Evolutionary conservation across 2,329 filamentous ascomycete species (phyloP).

Genomic region (Trichoderma simmonsii): DNA sequence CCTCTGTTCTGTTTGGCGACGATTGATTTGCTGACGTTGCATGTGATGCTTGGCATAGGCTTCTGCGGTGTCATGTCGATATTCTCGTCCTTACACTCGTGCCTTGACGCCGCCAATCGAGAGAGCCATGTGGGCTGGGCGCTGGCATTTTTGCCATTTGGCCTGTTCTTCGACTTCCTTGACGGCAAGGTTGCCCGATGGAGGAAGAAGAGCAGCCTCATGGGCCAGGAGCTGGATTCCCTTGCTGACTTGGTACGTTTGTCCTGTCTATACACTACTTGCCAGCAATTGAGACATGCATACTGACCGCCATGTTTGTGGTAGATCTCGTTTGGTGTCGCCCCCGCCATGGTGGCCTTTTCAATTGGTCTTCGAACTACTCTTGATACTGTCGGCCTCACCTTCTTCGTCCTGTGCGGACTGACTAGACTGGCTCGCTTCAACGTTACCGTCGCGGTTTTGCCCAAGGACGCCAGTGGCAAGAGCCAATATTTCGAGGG

Average conservation of each 20-base stretch:
- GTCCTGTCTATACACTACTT: background rate
- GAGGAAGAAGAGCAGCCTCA: conserved; percentile 94
- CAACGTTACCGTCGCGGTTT: conserved; percentile 87
- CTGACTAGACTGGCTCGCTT: conserved; percentile 92
- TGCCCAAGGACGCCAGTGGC: conserved; percentile 87
- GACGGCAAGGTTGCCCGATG: conserved; percentile 95
- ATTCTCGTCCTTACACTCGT: conserved; percentile 92
- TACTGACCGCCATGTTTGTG: conserved; percentile 8
- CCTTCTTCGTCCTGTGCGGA: conserved; percentile 92
- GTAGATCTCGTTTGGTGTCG: conserved; percentile 92
- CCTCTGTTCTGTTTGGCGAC: background rate
- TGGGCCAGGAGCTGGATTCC: conserved; percentile 97
- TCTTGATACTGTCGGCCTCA: conserved; percentile 73
- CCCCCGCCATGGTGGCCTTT: conserved; percentile 84
- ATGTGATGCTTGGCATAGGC: conserved; percentile 38
- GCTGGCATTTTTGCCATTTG: conserved; percentile 83
- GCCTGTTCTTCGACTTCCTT: conserved; percentile 96
- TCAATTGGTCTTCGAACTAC: conserved; percentile 81
- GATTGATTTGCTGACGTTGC: conserved; percentile 6
- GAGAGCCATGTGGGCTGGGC: conserved; percentile 75
- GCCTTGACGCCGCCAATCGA: conserved; percentile 65
- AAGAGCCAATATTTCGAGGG: conserved; percentile 97
- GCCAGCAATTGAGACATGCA: background rate
- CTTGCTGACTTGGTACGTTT: conserved; percentile 80
- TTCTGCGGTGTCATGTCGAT: conserved; percentile 93